Evolutionary conservation across 1,284 basidiomycete species (phyloP).

Genomic region (Gyrodon tennesseensis): DNA sequence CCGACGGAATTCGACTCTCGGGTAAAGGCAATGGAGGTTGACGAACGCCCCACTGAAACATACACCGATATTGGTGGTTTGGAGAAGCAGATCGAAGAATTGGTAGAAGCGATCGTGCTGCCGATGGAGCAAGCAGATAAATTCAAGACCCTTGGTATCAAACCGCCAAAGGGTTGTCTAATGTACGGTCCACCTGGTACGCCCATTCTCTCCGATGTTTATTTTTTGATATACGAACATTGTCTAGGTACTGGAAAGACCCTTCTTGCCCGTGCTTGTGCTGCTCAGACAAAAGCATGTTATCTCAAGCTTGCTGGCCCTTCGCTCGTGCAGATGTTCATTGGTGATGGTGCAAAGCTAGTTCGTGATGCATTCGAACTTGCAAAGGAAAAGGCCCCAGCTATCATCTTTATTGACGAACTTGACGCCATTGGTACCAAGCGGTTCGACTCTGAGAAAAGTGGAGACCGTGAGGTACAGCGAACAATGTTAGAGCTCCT

Average conservation of each 20-base stretch:
- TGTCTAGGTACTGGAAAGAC: slow-evolving; percentile 88
- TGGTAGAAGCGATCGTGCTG: slow-evolving; percentile 87
- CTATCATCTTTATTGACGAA: slow-evolving; percentile 99
- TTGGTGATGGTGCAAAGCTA: slow-evolving; percentile 98
- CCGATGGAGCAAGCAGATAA: slow-evolving; percentile 77
- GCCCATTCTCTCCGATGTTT: slow-evolving; percentile 16
- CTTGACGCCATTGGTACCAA: slow-evolving; percentile 99
- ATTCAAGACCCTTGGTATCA: slow-evolving; percentile 92
- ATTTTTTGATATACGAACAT: slow-evolving; percentile 12
- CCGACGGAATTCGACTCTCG: slow-evolving; percentile 98
- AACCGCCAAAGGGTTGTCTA: slow-evolving; percentile 96
- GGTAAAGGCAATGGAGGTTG: slow-evolving; percentile 99
- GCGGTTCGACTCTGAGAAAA: slow-evolving; percentile 92
- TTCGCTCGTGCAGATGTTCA: slow-evolving; percentile 98
- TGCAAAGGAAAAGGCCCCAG: slow-evolving; percentile 96
- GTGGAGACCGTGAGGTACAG: slow-evolving; percentile 99
- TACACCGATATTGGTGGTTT: slow-evolving; percentile 98
- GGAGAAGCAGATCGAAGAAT: slow-evolving; percentile 97
- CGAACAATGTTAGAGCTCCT: slow-evolving; percentile 98
- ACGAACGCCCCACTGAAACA: slow-evolving; percentile 98
- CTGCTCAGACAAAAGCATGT: slow-evolving; percentile 96
- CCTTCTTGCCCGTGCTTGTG: slow-evolving; percentile 94
- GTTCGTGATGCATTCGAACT: slow-evolving; percentile 97
- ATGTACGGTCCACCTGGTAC: slow-evolving; percentile 94
- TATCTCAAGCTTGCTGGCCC: slow-evolving; percentile 98